Base-by-base conservation (phyloP, 192 early-diverging fungal species). In the Coemansia sp. region DNA sequence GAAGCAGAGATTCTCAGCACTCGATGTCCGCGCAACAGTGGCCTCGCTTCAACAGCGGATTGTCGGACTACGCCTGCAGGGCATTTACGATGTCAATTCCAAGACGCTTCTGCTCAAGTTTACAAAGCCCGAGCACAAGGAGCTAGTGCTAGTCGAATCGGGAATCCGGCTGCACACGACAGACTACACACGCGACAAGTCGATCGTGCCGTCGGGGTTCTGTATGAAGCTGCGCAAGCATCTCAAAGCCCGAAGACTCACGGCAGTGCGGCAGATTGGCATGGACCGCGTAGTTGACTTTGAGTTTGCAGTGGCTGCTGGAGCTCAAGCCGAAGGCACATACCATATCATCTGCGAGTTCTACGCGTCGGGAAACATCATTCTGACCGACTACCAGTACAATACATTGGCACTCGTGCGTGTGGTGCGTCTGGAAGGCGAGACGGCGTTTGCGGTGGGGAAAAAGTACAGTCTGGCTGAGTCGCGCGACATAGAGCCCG, bases 41-140 rank as follows among this genome's bases (percentile, higher is more conserved):
- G 73, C 85, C 15, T 86, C 89, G 27, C 67, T 94, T 2, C 52
- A 58, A 35, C 54, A 73, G 47, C 71, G 81, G 49, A 60, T 95
- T 17, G 78, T 92, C 8, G 94, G 90, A 3, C 67, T 95, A 37
- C 89, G 96, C 7, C 75, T 98, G 14, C 90, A 93, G 61, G 96
- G 96, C 48, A 82, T 97, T n/a, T 98, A 97, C 67, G 94, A 97
- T 76, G 81, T 94, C 55, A 94, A 90, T 48, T 50, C 79, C 6
- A 87, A 88, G 65, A 96, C 93, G 41, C 90, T 88, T 56, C 76
- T 98, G 17, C 80, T 95, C 65, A 97, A 96, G 60, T 97, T 98
- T 47, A 84, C 90, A 52, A 83, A 86, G 72, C 87, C 88, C n/a
- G 92, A 95, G 47, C 45, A 64, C 52, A 96, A 97, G 51, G 88